Conservation (phyloP, 1,139 yeast species). For the Entelexis paramagnoliae region DNA sequence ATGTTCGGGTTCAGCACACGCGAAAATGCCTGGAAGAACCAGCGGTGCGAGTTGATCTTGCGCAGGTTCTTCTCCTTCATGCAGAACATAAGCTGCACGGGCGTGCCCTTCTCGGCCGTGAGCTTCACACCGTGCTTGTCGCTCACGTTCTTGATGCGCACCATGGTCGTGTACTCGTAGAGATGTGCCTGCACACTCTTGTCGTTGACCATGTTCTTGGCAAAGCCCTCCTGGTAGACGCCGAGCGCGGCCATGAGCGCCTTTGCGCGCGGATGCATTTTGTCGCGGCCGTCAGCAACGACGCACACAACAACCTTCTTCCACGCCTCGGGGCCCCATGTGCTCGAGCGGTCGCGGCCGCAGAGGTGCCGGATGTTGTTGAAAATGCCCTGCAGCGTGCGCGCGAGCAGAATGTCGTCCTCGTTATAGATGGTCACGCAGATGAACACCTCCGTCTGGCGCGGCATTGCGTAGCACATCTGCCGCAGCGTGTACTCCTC, state of each 20-base stretch:
- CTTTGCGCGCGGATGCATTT: constrained; percentile 54
- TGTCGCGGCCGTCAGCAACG: constrained; percentile 68
- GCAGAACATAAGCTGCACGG: constrained; percentile 67
- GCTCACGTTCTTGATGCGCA: constrained; percentile 57
- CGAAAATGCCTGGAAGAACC: constrained; percentile 76
- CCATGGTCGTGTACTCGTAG: constrained; percentile 70
- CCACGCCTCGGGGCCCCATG: constrained; percentile 79
- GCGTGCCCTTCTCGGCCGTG: constrained; percentile 49
- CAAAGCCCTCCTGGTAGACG: constrained; percentile 71
- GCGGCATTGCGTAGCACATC: constrained; percentile 51
- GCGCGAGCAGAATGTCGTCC: constrained; percentile 58
- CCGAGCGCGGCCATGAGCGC: constrained; percentile 64
- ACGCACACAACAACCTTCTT: constrained; percentile 64
- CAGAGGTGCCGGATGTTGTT: constrained; percentile 57
- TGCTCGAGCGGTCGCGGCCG: constrained; percentile 46
- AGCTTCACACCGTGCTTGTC: constrained; percentile 41
- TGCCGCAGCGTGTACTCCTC: constrained; percentile 58
- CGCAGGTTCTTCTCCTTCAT: constrained; percentile 64
- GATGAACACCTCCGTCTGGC: constrained; percentile 63
- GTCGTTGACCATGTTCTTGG: constrained; percentile 65
- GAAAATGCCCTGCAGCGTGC: constrained; percentile 68
- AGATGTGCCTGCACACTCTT: constrained; percentile 60
- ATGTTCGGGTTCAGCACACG: constrained; percentile 61
- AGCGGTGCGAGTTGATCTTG: constrained; percentile 72
- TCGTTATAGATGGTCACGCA: constrained; percentile 77